A percentile compares a stretch with the other conserved stretches of the same genome.
Evolutionary conservation across 768 basidiomycete genomes (phyloP).

Genomic region (Lentinus tigrinus): DNA sequence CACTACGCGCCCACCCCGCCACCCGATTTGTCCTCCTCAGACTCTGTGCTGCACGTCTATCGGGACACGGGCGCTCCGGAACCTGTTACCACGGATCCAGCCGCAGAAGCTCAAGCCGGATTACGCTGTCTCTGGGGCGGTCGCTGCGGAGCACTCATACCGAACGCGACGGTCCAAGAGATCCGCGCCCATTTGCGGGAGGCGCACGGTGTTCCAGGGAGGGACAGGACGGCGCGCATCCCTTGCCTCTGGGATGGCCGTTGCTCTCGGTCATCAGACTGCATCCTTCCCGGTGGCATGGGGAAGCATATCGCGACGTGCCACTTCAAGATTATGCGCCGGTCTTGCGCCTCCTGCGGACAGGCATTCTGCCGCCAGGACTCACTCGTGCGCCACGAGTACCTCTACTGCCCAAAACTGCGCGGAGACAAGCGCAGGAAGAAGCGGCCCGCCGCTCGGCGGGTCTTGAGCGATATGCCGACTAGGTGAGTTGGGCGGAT

Average conservation of each 20-base stretch:
- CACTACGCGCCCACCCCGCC: too few species aligned
- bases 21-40: too few species aligned
- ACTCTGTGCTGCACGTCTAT: too few species aligned
- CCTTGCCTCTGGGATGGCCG: neutral
- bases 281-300: neutral
- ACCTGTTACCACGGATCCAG: neutral
- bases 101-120: neutral
- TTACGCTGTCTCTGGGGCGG: neutral
- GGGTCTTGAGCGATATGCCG: neutral
- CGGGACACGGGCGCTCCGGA: too few species aligned
- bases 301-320: conserved; percentile 2
- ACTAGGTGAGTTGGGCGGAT: too few species aligned
- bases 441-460: neutral
- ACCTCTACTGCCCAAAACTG: neutral
- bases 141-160: neutral
- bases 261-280: neutral
- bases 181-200: neutral
- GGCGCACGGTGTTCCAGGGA: neutral
- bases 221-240: neutral
- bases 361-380: conserved; percentile 5
- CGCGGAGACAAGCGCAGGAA: neutral
- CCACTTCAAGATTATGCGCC: neutral
- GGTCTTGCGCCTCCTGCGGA: neutral
- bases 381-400: conserved; percentile 2
- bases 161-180: neutral